Evolutionary conservation across 192 early-diverging fungal species (phyloP), one percentile per base, ranked within the genome.

Genomic region (Umbelopsis ramanniana): DNA sequence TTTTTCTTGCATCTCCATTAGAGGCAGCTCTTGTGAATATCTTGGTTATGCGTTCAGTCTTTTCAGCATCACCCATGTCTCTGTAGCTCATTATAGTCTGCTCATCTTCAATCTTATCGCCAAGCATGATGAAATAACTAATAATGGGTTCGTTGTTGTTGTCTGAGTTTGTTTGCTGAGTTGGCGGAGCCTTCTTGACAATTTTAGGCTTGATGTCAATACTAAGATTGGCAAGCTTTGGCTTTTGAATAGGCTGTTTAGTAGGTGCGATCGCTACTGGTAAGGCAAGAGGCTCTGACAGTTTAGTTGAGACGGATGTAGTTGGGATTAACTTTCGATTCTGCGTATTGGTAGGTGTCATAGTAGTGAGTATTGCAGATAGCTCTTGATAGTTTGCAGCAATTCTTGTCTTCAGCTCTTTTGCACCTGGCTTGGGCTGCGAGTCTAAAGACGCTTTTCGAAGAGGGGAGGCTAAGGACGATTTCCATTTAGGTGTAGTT

Each of bases 1-100:
- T 79, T 52, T 87, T 84, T 70, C 79, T 77, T n/a, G 88, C 79
- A 68, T 96, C 89, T 46, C 95, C 95, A 76, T 91, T 93, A 40
- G 91, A 91, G 38, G 88, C 82, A 11, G 90, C 88, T 53, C 88
- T 81, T 14, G 87, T 88, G 72, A 95, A 92, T 6, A 89, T 73
- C 69, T 88, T 87, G 38, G 86, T 89, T 19, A 91, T 79, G 35
- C 83, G 83, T 60, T 81, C 72, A 67, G 67, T 85, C 75, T 91
- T 91, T 57, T 87, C 81, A 68, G 80, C 79, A 67, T 83, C 82
- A 33, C 5, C 15, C 14, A 63, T 63, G 0, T 29, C 26, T 35
- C 6, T 37, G 26, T 63, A 29, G 35, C 17, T 63, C 57, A 63
- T n/a, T 37, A 63, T 19, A 14, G 57, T 29, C 11, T 63, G 29